Evolutionary conservation across 2,329 filamentous ascomycete genomes (phyloP), one percentile per base, ranked within the genome.

Genomic region (Cladosporium sp.): DNA sequence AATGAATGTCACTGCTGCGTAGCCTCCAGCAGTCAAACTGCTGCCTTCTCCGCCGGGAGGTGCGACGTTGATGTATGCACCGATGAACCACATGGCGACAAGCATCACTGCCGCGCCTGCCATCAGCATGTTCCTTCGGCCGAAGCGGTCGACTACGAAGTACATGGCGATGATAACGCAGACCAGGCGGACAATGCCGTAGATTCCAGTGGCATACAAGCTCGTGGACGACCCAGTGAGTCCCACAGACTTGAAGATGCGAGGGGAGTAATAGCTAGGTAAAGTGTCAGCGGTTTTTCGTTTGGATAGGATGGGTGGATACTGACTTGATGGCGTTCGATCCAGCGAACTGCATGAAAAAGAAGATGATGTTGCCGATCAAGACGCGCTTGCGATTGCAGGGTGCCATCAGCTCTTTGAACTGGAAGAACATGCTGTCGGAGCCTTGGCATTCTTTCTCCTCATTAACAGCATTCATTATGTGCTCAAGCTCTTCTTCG

Each of bases 401-500:
- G 11, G 22, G 32, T 7, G 15, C 27, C 15, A 19, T 9, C n/a
- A 54, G 38, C 20, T 45, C 48, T 18, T 43, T 51, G 18, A 38
- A 29, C 8, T 51, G 38, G 1, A 18, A 27, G 3, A 43, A 9
- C 7, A 32, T 32, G n/a, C 40, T 29, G 7, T 15, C n/a, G n/a
- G 18, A 18, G 4, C 16, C 16, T 12, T n/a, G 29, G 25, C 18
- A 30, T 3, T 39, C 36, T 4, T 35, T 35, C 33, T 51, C 36
- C 16, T 53, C 42, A 12, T 54, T 38, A 11, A 52, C 41, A 16
- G 41, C 13, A 16, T 35, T 56, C 47, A 60, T 59, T 49, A 68
- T 59, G 38, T 59, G 61, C 6, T 55, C 48, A 4, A 67, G 54
- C 40, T 67, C 64, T 45, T 67, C 58, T 3, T 55, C 52, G 5